These are phyloP conservation scores for Ophiocordyceps unilateralis DNA, from an alignment of 2,329 filamentous ascomycete genomes.

Conservation along the genomic window DNA sequence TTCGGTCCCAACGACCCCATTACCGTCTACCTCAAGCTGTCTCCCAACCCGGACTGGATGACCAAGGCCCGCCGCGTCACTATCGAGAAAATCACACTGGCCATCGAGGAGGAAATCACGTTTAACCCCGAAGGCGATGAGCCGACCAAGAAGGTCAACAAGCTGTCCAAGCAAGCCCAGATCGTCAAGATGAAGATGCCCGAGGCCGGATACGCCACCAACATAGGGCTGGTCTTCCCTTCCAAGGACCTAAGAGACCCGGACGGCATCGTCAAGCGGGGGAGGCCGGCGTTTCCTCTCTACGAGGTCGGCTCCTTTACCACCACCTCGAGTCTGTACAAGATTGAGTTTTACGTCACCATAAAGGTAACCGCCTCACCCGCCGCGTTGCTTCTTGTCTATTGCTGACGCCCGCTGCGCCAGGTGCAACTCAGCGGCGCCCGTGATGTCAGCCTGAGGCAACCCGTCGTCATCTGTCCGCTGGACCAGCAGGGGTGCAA, in stretches of 20 bases:
- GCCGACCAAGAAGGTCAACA: slow-evolving; percentile 76
- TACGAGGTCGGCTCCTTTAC: slow-evolving; percentile 86
- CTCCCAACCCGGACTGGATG: slow-evolving; percentile 83
- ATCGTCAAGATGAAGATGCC: slow-evolving; percentile 69
- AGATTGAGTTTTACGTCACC: slow-evolving; percentile 91
- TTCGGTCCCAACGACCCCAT: slow-evolving; percentile 88
- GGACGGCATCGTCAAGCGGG: slow-evolving; percentile 73
- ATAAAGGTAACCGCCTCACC: slow-evolving; percentile 52
- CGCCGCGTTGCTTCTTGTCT: background rate
- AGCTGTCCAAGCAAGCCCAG: slow-evolving; percentile 69
- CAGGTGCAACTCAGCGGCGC: slow-evolving; percentile 80
- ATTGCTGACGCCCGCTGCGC: slow-evolving; percentile 5
- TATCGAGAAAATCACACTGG: slow-evolving; percentile 83
- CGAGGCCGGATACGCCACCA: slow-evolving; percentile 82
- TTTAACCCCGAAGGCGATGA: slow-evolving; percentile 97
- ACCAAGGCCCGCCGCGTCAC: slow-evolving; percentile 81
- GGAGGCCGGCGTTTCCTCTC: slow-evolving; percentile 73
- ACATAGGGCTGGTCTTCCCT: slow-evolving; percentile 79
- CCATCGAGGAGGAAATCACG: slow-evolving; percentile 95
- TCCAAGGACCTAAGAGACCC: slow-evolving; percentile 73
- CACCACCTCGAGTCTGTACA: slow-evolving; percentile 85
- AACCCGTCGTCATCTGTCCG: slow-evolving; percentile 91
- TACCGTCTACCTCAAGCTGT: slow-evolving; percentile 86
- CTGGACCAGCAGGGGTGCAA: slow-evolving; percentile 92
- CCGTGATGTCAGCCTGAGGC: slow-evolving; percentile 71